Conservation (phyloP, 345 rosid genomes). For the Hypericum perforatum region DNA sequence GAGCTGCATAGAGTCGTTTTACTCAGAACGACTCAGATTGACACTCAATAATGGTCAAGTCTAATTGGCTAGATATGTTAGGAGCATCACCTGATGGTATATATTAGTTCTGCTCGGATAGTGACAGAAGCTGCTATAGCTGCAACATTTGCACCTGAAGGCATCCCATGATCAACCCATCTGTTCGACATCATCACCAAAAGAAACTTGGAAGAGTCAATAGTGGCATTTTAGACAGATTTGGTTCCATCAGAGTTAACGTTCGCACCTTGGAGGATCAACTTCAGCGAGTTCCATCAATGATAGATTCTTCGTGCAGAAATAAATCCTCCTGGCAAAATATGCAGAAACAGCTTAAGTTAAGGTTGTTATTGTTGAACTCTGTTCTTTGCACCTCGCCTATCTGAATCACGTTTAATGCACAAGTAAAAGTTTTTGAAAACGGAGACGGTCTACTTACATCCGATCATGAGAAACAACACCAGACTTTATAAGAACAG, state of each 20-base stretch:
- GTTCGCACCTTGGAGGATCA: conserved; percentile 44
- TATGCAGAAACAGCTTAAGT: conserved; percentile 11
- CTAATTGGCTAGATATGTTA: not conserved
- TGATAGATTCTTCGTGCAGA: conserved; percentile 46
- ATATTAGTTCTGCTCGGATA: conserved; percentile 41
- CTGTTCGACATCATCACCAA: conserved; percentile 35
- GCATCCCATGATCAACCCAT: conserved; percentile 57
- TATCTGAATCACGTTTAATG: not conserved
- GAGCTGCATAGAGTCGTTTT: conserved; percentile 38
- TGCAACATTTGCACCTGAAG: conserved; percentile 56
- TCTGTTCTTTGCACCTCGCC: not conserved
- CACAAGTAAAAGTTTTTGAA: not conserved
- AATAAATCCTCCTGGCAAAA: conserved; percentile 41
- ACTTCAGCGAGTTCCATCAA: conserved; percentile 44
- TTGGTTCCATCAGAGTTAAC: not conserved
- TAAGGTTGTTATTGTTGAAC: not conserved
- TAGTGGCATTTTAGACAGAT: conserved; percentile 5
- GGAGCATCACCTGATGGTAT: conserved; percentile 40
- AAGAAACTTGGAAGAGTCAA: conserved; percentile 13
- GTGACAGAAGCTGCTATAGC: conserved; percentile 42
- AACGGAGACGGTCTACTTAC: conserved; percentile 30
- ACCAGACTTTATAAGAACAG: conserved; percentile 44
- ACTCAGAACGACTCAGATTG: conserved; percentile 3
- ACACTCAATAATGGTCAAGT: no score
- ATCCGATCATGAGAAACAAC: conserved; percentile 37